A percentile compares a stretch with the other conserved stretches of the same genome.
phyloP scores from a whole-genome alignment of 345 rosid species.

The Physaria fendleri region DNA sequence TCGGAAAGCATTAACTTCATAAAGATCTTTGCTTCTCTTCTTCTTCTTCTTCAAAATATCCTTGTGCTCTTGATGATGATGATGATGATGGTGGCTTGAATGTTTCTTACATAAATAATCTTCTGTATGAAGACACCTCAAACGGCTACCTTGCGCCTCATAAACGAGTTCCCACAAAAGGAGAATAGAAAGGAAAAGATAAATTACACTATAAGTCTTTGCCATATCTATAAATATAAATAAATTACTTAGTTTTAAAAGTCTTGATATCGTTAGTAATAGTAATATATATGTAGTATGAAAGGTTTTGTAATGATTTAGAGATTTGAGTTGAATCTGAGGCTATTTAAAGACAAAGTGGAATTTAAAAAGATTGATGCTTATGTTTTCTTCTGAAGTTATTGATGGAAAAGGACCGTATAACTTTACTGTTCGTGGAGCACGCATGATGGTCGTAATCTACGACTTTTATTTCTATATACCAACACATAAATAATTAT shows the following conservation, averaged over 20 bases:
- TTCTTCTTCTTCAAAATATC: too few species aligned
- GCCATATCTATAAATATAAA: slow-evolving; percentile 7
- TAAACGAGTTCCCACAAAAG: slow-evolving; percentile 13
- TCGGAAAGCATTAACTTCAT: slow-evolving; percentile 27
- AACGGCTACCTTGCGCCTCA: slow-evolving; percentile 22
- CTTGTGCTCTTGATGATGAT: too few species aligned
- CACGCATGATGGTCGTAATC: slow-evolving; percentile 15
- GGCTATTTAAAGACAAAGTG: slow-evolving; percentile 28
- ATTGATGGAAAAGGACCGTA: slow-evolving; percentile 23
- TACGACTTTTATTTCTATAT: background rate
- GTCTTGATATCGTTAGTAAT: slow-evolving; percentile 1
- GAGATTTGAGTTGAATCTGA: slow-evolving; percentile 21
- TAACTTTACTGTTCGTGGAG: slow-evolving; percentile 19
- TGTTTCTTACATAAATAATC: slow-evolving; percentile 12
- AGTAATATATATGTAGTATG: background rate
- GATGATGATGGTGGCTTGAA: slow-evolving; percentile 8
- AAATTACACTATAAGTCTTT: slow-evolving; percentile 18
- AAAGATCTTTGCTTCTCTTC: slow-evolving; percentile 6
- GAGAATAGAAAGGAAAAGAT: slow-evolving; percentile 10
- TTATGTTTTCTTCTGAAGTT: slow-evolving; percentile 13
- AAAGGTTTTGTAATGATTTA: background rate
- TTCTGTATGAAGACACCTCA: slow-evolving; percentile 15
- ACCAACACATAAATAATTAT: background rate
- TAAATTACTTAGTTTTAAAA: slow-evolving; percentile 3
- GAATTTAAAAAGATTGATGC: too few species aligned